phyloP scores from a whole-genome alignment of 2,329 filamentous ascomycete species.

The Pestalotiopsis fici region DNA sequence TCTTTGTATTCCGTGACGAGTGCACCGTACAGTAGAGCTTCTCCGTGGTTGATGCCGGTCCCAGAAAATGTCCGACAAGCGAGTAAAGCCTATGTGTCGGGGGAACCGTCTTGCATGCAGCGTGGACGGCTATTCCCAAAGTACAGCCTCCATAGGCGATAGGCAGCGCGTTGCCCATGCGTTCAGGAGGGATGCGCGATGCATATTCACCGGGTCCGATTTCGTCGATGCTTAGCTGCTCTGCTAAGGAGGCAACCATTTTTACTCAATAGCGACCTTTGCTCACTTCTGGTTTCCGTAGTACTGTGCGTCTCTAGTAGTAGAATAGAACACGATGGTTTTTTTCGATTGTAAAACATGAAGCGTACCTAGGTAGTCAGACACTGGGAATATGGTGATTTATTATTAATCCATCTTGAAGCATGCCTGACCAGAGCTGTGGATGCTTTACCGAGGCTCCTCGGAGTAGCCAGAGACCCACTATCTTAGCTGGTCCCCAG shows the following conservation, averaged over 20 bases:
- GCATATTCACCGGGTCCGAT: slow-evolving; percentile 12
- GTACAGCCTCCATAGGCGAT: slow-evolving; percentile 23
- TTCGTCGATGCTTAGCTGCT: slow-evolving; percentile 12
- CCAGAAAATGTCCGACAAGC: slow-evolving; percentile 45
- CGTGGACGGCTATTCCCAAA: slow-evolving; percentile 38
- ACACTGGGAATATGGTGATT: background rate
- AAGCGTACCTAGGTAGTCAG: no score
- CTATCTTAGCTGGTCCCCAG: no score
- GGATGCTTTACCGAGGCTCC: no score
- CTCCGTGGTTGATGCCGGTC: slow-evolving; percentile 41
- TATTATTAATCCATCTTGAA: background rate
- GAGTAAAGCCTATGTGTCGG: slow-evolving; percentile 43
- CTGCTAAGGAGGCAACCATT: slow-evolving; percentile 10
- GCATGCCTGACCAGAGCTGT: no score
- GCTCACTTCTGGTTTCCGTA: no score
- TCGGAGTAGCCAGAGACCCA: no score
- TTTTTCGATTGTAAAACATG: no score
- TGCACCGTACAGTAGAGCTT: slow-evolving; percentile 37
- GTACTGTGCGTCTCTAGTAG: background rate
- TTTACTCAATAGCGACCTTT: background rate
- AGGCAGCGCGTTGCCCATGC: slow-evolving; percentile 14
- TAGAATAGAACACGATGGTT: no score
- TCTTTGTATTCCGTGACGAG: slow-evolving; percentile 41
- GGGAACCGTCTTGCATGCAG: slow-evolving; percentile 39
- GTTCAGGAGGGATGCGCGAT: slow-evolving; percentile 9